These are phyloP conservation scores for Aaosphaeria arxii DNA, from an alignment of 2,329 filamentous ascomycete species.

Conservation along the genomic window DNA sequence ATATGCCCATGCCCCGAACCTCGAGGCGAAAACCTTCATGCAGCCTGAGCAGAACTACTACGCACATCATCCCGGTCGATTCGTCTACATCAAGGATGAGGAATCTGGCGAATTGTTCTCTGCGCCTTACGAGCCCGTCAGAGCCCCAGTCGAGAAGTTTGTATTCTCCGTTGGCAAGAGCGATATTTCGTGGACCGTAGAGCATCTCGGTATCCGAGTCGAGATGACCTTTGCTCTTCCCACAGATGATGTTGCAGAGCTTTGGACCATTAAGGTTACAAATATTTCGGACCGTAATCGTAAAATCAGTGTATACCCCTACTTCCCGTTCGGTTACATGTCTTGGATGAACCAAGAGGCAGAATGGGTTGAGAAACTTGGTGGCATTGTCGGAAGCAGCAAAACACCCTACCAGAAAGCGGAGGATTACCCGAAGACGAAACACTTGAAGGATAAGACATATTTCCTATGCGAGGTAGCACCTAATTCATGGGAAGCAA, in stretches of 20 bases:
- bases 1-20: conserved; percentile 57
- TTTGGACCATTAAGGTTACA: conserved; percentile 54
- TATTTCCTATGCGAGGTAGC: conserved; percentile 55
- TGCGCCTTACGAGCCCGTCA: conserved; percentile 56
- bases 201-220: conserved; percentile 50
- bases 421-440: conserved; percentile 57
- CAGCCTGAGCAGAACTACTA: conserved; percentile 61
- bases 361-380: conserved; percentile 49
- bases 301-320: conserved; percentile 53
- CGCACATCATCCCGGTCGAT: conserved; percentile 57
- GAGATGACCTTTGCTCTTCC: conserved; percentile 53
- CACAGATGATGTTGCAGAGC: conserved; percentile 54
- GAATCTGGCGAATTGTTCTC: conserved; percentile 52
- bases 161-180: conserved; percentile 56
- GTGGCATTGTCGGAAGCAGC: conserved; percentile 51
- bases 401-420: conserved; percentile 59
- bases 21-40: conserved; percentile 60
- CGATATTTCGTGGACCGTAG: conserved; percentile 54
- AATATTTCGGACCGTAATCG: conserved; percentile 48
- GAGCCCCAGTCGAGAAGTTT: conserved; percentile 47
- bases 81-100: conserved; percentile 59
- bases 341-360: conserved; percentile 62
- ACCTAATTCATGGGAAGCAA: conserved; percentile 53
- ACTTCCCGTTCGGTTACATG: conserved; percentile 60
- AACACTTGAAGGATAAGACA: conserved; percentile 56